These are phyloP conservation scores for Saccharomyces hybrid DNA, from an alignment of 1,139 yeast species.

Conservation along the genomic window DNA sequence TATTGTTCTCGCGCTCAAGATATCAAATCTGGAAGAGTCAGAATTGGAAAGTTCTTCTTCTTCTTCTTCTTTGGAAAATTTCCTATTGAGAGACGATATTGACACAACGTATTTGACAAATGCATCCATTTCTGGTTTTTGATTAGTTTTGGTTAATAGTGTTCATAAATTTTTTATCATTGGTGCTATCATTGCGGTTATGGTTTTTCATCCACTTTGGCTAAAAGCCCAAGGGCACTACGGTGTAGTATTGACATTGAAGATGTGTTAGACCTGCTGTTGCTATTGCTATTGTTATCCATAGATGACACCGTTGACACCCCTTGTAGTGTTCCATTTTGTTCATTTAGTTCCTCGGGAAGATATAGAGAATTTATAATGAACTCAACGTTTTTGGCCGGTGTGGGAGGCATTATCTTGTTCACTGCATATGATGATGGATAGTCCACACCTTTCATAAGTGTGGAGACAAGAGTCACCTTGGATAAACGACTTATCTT, in stretches of 20 bases:
- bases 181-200: constrained; percentile 5
- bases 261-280: constrained; percentile 1
- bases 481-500: constrained; percentile 15
- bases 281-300: constrained; percentile 1
- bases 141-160: not conserved
- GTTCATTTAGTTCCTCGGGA: constrained; percentile 13
- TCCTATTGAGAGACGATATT: constrained; percentile 31
- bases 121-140: constrained; percentile 28
- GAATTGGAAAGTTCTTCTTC: constrained; percentile 24
- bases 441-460: constrained; percentile 31
- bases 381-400: constrained; percentile 54
- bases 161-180: not conserved
- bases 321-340: not conserved
- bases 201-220: constrained; percentile 30
- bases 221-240: constrained; percentile 25
- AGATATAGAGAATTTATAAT: constrained; percentile 24
- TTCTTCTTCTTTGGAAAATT: constrained; percentile 8
- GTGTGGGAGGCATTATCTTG: constrained; percentile 55
- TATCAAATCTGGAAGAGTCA: constrained; percentile 50
- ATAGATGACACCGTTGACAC: not conserved
- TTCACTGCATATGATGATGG: constrained; percentile 39
- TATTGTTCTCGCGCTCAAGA: constrained; percentile 69
- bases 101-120: constrained; percentile 37
- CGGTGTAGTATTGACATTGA: constrained; percentile 10
- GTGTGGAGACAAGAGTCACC: constrained; percentile 25